phyloP scores from a whole-genome alignment of 257 asterid genomes.

The Jaltomata sinuosa region DNA sequence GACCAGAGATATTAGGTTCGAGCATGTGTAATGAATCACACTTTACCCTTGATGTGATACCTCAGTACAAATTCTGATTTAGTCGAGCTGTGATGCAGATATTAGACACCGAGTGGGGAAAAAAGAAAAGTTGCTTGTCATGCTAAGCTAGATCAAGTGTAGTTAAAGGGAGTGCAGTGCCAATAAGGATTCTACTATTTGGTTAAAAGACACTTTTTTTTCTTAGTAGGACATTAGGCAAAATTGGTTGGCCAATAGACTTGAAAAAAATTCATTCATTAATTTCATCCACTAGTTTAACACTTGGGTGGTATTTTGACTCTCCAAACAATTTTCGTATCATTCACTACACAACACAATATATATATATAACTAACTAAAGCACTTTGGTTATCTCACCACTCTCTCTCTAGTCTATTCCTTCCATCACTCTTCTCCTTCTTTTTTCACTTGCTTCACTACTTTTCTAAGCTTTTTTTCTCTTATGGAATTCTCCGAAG shows the following conservation, averaged over 20 bases:
- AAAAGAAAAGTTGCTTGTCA: background rate
- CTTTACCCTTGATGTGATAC: background rate
- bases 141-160: background rate
- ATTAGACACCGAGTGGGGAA: background rate
- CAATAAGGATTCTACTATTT: background rate
- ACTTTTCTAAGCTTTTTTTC: constrained; percentile 1
- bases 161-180: background rate
- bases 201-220: background rate
- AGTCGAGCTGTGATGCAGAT: too few species aligned
- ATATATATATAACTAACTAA: constrained; percentile 16
- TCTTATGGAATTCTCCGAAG: constrained; percentile 34
- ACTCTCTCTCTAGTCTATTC: constrained; percentile 8
- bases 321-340: constrained; percentile 30
- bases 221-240: background rate
- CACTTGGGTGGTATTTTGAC: constrained; percentile 10
- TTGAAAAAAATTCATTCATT: background rate
- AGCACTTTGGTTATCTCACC: constrained; percentile 30
- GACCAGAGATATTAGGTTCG: background rate
- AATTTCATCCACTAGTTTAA: constrained; percentile 25
- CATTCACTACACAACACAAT: constrained; percentile 11
- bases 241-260: constrained; percentile 1
- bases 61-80: background rate
- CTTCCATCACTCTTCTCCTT: background rate
- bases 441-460: background rate
- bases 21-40: background rate